Base-by-base conservation (phyloP, 805 yeast genomes). In the Lipomyces sp. region DNA sequence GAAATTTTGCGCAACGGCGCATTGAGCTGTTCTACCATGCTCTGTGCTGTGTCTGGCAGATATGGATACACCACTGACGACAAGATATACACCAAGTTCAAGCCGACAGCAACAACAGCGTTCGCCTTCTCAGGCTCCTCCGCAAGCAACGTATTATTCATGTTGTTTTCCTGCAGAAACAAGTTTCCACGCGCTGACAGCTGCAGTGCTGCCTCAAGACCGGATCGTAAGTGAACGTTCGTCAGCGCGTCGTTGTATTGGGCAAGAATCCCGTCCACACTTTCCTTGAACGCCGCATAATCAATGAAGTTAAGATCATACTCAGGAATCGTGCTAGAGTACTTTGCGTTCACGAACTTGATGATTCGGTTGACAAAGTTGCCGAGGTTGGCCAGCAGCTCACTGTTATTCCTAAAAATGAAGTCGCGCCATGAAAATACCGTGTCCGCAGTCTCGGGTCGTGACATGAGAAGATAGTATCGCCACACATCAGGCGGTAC, bases 381-480 rank as follows among this genome's bases (percentile, higher is more conserved):
- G 79, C 99, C 99, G 77, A 95, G 83, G 80, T 95, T 95, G 61
- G 98, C 97, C 79, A 95, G 84, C 75, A 95, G 83, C 81, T 95
- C 99, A 71, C 90, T 86, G 82, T 95, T 95, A 79, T 95, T 95
- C 79, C 92, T 90, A 59, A 96, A 84, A 71, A 92, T 98, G 80
- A 94, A 94, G 77, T 95, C 98, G 64, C 85, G 85, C 99, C 99
- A 95, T 3, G 98, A 92, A 80, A 95, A 95, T 77, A 94, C 97
- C 32, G 99, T 88, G 79, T 95, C 99, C 59, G 96, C 87, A 54
- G 92, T 83, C 82, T 95, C 99, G 39, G 99, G 99, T 78, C 99
- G 87, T 42, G 93, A 87, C 56, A 92, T 85, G 2, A 97, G 89
- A 77, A 95, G 84, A 79, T 95, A 95, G 80, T 94, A 95, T 84